Conservation (phyloP, 257 asterid genomes). For the Solanum ossicruentum region DNA sequence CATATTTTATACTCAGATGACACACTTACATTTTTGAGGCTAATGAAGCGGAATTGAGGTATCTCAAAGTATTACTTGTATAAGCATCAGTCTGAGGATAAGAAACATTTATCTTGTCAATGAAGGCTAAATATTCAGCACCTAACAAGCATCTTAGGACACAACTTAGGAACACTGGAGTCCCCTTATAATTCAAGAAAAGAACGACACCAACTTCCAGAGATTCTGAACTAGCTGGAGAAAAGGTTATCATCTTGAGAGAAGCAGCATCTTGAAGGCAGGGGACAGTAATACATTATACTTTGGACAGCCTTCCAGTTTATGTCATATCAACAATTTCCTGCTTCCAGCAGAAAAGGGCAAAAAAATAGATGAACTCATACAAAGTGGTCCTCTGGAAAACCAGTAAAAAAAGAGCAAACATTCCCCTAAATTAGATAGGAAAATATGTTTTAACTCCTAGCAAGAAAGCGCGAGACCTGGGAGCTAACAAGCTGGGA, state of each 20-base stretch:
- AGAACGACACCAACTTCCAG: neutral
- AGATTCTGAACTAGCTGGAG: neutral
- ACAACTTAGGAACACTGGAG: neutral
- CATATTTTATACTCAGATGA: neutral
- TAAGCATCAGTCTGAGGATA: neutral
- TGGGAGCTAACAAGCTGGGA: neutral
- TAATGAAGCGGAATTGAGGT: neutral
- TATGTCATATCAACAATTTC: neutral
- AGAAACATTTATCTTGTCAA: neutral
- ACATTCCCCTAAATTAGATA: neutral
- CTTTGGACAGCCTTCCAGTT: neutral
- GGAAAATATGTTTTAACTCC: neutral
- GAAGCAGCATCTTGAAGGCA: too few species aligned
- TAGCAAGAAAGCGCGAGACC: neutral
- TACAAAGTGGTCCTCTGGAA: neutral
- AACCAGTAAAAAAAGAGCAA: neutral
- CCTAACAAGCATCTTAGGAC: neutral
- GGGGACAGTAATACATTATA: neutral
- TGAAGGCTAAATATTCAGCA: neutral
- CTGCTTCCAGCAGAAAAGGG: neutral
- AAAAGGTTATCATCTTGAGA: too few species aligned
- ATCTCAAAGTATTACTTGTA: neutral
- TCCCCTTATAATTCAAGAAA: neutral
- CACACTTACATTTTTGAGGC: neutral
- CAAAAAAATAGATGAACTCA: neutral